A percentile compares a stretch with the other conserved stretches of the same genome.
Conservation (phyloP, 2,329 filamentous ascomycete species). For the Xylaria sp. region DNA sequence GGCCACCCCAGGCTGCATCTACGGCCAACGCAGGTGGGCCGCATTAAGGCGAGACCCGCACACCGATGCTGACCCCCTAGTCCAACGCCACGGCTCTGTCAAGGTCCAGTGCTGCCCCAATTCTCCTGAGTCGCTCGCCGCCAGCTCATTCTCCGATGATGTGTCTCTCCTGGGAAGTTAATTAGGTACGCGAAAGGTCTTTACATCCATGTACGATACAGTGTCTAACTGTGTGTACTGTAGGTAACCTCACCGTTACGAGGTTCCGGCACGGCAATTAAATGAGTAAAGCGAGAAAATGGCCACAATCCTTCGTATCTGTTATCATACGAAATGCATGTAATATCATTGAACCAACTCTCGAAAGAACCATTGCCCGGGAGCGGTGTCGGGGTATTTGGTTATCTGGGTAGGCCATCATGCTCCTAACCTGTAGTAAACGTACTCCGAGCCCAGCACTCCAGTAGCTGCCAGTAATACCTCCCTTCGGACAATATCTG, state of each 20-base stretch:
- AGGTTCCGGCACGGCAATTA: background rate
- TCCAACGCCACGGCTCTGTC: slow-evolving; percentile 2
- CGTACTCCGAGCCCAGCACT: no score
- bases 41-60: slow-evolving; percentile 19
- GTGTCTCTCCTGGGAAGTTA: background rate
- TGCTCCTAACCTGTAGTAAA: no score
- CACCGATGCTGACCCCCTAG: slow-evolving; percentile 4
- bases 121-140: background rate
- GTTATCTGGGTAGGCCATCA: no score
- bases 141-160: background rate
- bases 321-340: background rate
- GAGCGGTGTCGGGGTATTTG: background rate
- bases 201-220: no score
- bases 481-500: background rate
- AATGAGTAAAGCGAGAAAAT: background rate
- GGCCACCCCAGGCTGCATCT: no score
- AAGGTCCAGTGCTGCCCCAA: background rate
- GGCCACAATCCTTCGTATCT: background rate
- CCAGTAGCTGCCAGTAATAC: background rate
- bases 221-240: no score
- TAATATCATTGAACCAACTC: no score
- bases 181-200: no score
- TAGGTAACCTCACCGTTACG: background rate
- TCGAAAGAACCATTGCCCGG: background rate
- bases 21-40: no score